Evolutionary conservation across 306 rosid species (phyloP).

Genomic region (Castanea mollissima): DNA sequence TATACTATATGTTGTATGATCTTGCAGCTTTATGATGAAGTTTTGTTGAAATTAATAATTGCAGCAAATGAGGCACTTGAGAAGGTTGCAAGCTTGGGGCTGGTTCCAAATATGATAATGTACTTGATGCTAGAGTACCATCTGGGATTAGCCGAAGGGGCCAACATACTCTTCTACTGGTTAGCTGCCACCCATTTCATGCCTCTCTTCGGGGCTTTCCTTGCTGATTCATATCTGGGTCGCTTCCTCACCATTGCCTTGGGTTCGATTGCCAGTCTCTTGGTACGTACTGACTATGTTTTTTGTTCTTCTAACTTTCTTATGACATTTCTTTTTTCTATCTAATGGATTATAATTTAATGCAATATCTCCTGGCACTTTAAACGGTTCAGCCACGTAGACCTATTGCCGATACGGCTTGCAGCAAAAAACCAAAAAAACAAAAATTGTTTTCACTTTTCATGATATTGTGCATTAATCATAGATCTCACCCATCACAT

Average conservation of each 20-base stretch:
- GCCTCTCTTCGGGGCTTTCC: slow-evolving; percentile 57
- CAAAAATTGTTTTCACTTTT: too few species aligned
- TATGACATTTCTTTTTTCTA: too few species aligned
- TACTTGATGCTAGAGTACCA: slow-evolving; percentile 50
- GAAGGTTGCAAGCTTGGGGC: slow-evolving; percentile 56
- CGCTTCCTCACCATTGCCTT: slow-evolving; percentile 56
- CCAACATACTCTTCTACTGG: slow-evolving; percentile 49
- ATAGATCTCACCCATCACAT: too few species aligned
- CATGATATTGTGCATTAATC: too few species aligned
- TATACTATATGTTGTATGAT: too few species aligned
- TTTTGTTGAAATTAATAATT: not conserved
- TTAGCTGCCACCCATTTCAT: slow-evolving; percentile 49
- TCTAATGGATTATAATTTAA: too few species aligned
- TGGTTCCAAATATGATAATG: slow-evolving; percentile 58
- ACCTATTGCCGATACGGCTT: too few species aligned
- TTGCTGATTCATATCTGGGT: slow-evolving; percentile 68
- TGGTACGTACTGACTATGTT: slow-evolving; percentile 27
- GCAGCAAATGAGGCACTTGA: slow-evolving; percentile 64
- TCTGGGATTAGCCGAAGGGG: slow-evolving; percentile 37
- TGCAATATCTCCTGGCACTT: too few species aligned
- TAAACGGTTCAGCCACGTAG: too few species aligned
- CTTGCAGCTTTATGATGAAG: too few species aligned
- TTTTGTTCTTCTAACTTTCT: not conserved
- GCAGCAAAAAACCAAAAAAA: too few species aligned
- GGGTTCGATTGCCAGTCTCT: slow-evolving; percentile 52